Evolutionary conservation across 305 asterid species (phyloP).

Genomic region (Solanum hybrid): DNA sequence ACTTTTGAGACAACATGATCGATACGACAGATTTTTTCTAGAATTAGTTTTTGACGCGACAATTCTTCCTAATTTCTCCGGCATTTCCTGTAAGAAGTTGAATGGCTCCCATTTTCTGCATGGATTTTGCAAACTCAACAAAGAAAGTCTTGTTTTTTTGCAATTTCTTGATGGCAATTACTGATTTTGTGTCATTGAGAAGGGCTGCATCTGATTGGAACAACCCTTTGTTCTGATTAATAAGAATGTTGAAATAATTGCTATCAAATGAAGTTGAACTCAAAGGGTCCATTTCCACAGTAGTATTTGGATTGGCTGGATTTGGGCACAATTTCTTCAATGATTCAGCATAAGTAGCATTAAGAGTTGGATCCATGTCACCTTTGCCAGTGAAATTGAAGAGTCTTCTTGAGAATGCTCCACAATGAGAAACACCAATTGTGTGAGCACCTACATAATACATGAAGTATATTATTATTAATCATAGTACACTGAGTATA

Average conservation of each 20-base stretch:
- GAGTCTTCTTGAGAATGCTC: conserved; percentile 37
- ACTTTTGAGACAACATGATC: background rate
- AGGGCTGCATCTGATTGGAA: conserved; percentile 59
- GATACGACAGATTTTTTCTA: no score
- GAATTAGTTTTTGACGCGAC: conserved; percentile 19
- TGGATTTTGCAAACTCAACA: conserved; percentile 27
- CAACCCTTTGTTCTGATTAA: conserved; percentile 28
- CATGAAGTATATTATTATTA: background rate
- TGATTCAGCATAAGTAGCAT: conserved; percentile 22
- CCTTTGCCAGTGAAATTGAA: conserved; percentile 48
- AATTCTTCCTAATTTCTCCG: conserved; percentile 39
- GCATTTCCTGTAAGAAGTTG: conserved; percentile 32
- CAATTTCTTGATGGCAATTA: conserved; percentile 15
- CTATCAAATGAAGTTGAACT: conserved; percentile 34
- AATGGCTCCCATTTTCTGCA: conserved; percentile 48
- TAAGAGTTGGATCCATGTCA: conserved; percentile 40
- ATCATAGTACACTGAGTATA: no score
- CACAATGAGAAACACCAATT: conserved; percentile 46
- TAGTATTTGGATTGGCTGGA: conserved; percentile 17
- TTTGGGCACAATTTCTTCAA: conserved; percentile 28
- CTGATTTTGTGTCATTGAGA: conserved; percentile 18
- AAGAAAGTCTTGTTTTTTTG: conserved; percentile 17
- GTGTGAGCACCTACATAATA: conserved; percentile 37
- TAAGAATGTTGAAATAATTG: conserved; percentile 30
- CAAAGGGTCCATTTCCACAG: conserved; percentile 45